These are phyloP conservation scores for Monosporascus sp. DNA, from an alignment of 2,329 filamentous ascomycete genomes.

Conservation along the genomic window DNA sequence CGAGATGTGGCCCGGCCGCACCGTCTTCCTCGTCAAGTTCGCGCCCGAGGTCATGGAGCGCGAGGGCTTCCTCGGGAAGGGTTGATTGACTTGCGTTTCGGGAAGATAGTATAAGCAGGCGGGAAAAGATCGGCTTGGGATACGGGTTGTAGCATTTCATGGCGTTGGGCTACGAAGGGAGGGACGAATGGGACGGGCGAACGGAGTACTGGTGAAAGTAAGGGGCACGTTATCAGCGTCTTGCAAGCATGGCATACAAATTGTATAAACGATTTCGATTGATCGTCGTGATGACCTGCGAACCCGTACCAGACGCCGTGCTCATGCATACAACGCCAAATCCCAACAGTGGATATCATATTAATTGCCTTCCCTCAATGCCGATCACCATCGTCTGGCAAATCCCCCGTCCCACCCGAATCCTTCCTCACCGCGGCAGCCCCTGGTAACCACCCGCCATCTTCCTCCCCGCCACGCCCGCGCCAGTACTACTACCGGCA, in stretches of 20 bases:
- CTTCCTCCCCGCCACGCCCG: constrained; percentile 3
- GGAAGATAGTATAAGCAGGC: too few species aligned
- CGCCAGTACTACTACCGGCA: constrained; percentile 1
- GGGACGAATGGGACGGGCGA: not conserved
- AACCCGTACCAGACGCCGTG: not conserved
- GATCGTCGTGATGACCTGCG: not conserved
- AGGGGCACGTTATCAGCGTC: constrained; percentile 2
- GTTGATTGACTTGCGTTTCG: constrained; percentile 16
- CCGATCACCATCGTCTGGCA: not conserved
- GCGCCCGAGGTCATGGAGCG: constrained; percentile 85
- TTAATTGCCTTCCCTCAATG: not conserved
- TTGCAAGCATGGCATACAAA: not conserved
- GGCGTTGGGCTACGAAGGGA: constrained; percentile 10
- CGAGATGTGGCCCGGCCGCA: constrained; percentile 94
- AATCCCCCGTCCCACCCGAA: not conserved
- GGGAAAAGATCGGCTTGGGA: not conserved
- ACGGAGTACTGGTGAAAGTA: too few species aligned
- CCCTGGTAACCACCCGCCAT: constrained; percentile 18
- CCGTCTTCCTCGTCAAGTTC: constrained; percentile 93
- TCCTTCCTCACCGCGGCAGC: constrained; percentile 27
- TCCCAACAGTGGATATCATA: too few species aligned
- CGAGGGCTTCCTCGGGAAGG: constrained; percentile 72
- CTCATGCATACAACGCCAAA: not conserved
- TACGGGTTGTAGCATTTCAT: constrained; percentile 15
- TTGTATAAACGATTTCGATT: not conserved